Percentiles rank a stretch among this genome's conserved stretches.
Evolutionary conservation across 129 eudicot genomes (phyloP).

Genomic region (Ambrosia trifida): DNA sequence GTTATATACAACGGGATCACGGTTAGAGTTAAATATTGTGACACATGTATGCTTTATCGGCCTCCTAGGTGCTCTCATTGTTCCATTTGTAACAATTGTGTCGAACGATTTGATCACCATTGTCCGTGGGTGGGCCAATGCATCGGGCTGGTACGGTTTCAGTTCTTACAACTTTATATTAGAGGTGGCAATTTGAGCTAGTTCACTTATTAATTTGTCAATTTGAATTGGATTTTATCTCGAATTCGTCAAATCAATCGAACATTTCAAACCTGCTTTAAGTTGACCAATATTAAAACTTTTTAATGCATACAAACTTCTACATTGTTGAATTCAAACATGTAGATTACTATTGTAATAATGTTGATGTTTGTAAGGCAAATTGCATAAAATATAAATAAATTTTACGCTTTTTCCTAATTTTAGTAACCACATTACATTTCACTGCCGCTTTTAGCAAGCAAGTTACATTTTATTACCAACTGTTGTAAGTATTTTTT

Average conservation of each 20-base stretch:
- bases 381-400: background rate
- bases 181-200: background rate
- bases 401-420: background rate
- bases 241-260: background rate
- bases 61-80: conserved; percentile 99
- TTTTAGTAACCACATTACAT: too few species aligned
- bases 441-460: too few species aligned
- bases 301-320: too few species aligned
- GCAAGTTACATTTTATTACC: too few species aligned
- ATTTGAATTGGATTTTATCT: background rate
- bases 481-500: too few species aligned
- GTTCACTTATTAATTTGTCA: background rate
- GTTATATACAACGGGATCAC: conserved; percentile 83
- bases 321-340: background rate
- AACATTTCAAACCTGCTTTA: background rate
- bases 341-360: background rate
- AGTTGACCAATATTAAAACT: too few species aligned
- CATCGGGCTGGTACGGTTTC: conserved; percentile 82
- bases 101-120: conserved; percentile 91
- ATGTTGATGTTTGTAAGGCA: background rate
- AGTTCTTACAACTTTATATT: background rate
- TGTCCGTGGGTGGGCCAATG: conserved; percentile 99
- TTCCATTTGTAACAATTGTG: conserved; percentile 95
- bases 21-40: conserved; percentile 92
- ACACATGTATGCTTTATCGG: conserved; percentile 94